phyloP scores from a whole-genome alignment of 1,284 basidiomycete species.

The Ganoderma lucidum region DNA sequence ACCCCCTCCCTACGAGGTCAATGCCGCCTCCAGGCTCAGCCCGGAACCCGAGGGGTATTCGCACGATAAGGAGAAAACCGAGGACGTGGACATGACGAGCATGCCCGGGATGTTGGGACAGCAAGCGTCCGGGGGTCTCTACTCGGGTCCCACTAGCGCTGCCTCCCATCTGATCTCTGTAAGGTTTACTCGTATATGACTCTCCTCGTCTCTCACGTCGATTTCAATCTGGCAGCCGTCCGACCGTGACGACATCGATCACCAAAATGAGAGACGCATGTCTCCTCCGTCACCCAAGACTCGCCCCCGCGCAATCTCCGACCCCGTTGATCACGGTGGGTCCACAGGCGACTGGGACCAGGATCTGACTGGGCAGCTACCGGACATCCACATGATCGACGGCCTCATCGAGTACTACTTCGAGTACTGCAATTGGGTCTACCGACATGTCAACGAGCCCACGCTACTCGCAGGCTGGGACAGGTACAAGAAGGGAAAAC shows the following conservation, averaged over 20 bases:
- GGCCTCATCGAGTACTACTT: constrained; percentile 79
- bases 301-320: constrained; percentile 38
- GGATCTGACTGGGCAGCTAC: constrained; percentile 73
- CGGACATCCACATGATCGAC: constrained; percentile 71
- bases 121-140: constrained; percentile 70
- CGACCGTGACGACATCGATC: constrained; percentile 51
- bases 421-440: constrained; percentile 86
- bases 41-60: constrained; percentile 24
- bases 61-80: constrained; percentile 47
- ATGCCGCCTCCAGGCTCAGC: constrained; percentile 16
- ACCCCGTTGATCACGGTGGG: constrained; percentile 20
- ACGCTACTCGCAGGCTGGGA: constrained; percentile 72
- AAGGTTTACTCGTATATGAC: constrained; percentile 33
- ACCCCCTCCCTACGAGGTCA: constrained; percentile 17
- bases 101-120: constrained; percentile 73
- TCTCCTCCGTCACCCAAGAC: constrained; percentile 22
- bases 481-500: constrained; percentile 70
- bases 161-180: constrained; percentile 73
- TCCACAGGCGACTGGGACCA: constrained; percentile 56
- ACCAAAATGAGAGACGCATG: constrained; percentile 39
- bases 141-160: constrained; percentile 76
- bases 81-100: constrained; percentile 29
- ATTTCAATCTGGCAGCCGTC: constrained; percentile 24
- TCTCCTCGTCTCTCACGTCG: constrained; percentile 17
- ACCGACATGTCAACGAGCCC: constrained; percentile 73